These are phyloP conservation scores for Termitomyces sp. DNA, from an alignment of 768 basidiomycete genomes.

Conservation along the genomic window DNA sequence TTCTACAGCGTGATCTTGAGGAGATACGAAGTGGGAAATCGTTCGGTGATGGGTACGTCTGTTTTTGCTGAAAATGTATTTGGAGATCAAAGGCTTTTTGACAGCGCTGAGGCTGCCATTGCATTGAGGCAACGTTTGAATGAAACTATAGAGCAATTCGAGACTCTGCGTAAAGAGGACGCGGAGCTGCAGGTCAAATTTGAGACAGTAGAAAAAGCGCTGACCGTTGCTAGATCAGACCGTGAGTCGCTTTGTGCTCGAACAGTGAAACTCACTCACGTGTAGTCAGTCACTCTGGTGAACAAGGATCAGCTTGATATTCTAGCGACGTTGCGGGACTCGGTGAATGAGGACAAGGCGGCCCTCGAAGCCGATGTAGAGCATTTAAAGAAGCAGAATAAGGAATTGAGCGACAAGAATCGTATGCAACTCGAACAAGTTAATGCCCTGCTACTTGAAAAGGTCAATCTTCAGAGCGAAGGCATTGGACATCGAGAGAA, in stretches of 20 bases:
- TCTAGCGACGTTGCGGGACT: constrained; percentile 79
- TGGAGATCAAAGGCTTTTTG: constrained; percentile 5
- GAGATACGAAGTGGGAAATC: constrained; percentile 88
- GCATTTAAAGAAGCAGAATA: constrained; percentile 61
- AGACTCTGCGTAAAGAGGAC: constrained; percentile 62
- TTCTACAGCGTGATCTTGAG: constrained; percentile 78
- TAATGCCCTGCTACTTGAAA: constrained; percentile 82
- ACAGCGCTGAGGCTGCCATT: constrained; percentile 80
- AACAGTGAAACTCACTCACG: not conserved
- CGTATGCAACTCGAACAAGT: constrained; percentile 90
- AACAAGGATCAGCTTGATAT: constrained; percentile 94
- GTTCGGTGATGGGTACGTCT: constrained; percentile 70
- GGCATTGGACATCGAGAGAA: constrained; percentile 87
- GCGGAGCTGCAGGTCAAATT: constrained; percentile 68
- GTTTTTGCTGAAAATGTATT: not conserved
- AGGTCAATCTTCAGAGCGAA: constrained; percentile 85
- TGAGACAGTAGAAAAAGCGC: constrained; percentile 58
- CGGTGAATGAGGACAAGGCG: constrained; percentile 84
- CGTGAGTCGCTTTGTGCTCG: constrained; percentile 41
- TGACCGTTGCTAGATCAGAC: constrained; percentile 84
- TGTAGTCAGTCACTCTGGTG: constrained; percentile 73
- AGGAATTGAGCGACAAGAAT: constrained; percentile 76
- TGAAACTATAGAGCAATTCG: constrained; percentile 82
- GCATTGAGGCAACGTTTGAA: constrained; percentile 85
- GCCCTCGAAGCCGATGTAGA: constrained; percentile 67